Evolutionary conservation across 257 asterid species (phyloP).

Genomic region (Coffea canephora): DNA sequence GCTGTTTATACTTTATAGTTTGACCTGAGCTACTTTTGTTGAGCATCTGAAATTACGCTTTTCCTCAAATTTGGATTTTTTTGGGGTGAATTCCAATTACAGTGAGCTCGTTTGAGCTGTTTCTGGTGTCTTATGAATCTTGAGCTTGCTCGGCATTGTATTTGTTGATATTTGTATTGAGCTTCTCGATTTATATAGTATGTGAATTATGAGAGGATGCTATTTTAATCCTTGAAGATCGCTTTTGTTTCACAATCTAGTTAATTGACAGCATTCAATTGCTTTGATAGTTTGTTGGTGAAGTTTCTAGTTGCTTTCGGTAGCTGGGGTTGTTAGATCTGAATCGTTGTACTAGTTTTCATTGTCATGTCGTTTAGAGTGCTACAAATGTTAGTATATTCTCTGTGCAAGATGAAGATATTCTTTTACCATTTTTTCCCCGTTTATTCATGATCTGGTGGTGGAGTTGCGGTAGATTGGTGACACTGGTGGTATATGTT

Average conservation of each 20-base stretch:
- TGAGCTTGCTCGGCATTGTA: too few species aligned
- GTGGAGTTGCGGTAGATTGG: background rate
- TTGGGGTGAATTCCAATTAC: background rate
- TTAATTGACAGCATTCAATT: background rate
- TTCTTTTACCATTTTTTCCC: background rate
- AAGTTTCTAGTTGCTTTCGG: background rate
- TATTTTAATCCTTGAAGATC: background rate
- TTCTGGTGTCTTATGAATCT: background rate
- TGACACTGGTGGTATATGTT: too few species aligned
- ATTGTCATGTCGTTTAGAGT: background rate
- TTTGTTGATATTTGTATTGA: background rate
- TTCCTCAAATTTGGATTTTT: background rate
- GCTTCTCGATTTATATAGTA: background rate
- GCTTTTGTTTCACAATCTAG: too few species aligned
- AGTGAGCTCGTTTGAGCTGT: background rate
- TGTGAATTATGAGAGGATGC: background rate
- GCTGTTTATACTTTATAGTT: too few species aligned
- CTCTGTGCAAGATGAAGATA: background rate
- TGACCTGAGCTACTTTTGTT: background rate
- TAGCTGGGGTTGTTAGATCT: conserved; percentile 9
- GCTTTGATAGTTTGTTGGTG: background rate
- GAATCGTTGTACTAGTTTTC: background rate
- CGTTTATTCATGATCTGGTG: too few species aligned
- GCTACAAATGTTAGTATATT: background rate
- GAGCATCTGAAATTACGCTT: background rate